Percentiles rank a stretch among this genome's conserved stretches.
phyloP scores from a whole-genome alignment of 352 stramenopile genomes.

The Pythium oligandrum region DNA sequence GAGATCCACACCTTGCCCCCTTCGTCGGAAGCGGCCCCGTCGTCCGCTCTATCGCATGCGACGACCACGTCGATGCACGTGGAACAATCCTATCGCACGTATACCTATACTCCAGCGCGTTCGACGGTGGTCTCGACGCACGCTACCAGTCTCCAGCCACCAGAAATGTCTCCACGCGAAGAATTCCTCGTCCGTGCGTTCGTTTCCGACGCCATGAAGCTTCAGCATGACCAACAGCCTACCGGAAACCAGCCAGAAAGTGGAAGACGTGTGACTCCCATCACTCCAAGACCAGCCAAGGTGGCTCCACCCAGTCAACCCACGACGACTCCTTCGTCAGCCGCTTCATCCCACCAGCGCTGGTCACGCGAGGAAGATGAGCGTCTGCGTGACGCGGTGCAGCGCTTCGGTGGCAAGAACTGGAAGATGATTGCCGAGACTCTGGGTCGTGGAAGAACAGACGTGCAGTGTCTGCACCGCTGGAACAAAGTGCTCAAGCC shows the following conservation, averaged over 20 bases:
- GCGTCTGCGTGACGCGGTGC: constrained; percentile 81
- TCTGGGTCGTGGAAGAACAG: constrained; percentile 83
- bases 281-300: not conserved
- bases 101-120: too few species aligned
- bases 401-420: constrained; percentile 90
- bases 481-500: constrained; percentile 94
- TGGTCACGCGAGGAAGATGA: constrained; percentile 92
- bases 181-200: constrained; percentile 73
- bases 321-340: not conserved
- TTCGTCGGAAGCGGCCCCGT: too few species aligned
- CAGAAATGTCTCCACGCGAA: constrained; percentile 58
- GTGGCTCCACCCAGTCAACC: not conserved
- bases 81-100: too few species aligned
- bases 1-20: too few species aligned
- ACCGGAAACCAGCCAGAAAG: too few species aligned
- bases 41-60: too few species aligned
- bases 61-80: too few species aligned
- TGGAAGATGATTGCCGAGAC: constrained; percentile 93
- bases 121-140: constrained; percentile 10
- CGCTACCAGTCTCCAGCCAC: constrained; percentile 17
- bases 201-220: constrained; percentile 46
- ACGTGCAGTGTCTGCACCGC: constrained; percentile 94
- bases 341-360: constrained; percentile 25
- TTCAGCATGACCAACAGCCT: constrained; percentile 18
- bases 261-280: too few species aligned